Evolutionary conservation across 2,329 filamentous ascomycete genomes (phyloP).

Genomic region (Fusarium sp.): DNA sequence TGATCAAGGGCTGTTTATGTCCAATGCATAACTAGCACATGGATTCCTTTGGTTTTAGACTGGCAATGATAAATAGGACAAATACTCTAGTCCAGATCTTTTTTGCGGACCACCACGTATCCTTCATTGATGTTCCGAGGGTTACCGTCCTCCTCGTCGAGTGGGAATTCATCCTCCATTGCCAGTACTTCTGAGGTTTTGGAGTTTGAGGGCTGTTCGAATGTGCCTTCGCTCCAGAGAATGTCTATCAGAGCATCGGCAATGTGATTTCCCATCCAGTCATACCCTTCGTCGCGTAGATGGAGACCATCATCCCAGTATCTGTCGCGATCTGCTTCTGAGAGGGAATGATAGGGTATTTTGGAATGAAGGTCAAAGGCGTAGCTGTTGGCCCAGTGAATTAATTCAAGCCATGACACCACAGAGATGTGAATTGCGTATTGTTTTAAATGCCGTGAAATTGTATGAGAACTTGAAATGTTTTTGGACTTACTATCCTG

Average conservation of each 20-base stretch:
- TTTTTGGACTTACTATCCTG: constrained; percentile 64
- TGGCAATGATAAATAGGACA: constrained; percentile 26
- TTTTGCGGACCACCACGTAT: constrained; percentile 67
- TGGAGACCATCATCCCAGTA: constrained; percentile 75
- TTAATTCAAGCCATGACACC: not conserved
- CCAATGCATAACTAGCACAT: constrained; percentile 40
- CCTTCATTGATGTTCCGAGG: constrained; percentile 63
- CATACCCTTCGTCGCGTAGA: constrained; percentile 70
- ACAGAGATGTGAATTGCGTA: not conserved
- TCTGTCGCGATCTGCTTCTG: constrained; percentile 58
- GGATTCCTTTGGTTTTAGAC: constrained; percentile 36
- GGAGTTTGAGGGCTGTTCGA: constrained; percentile 25
- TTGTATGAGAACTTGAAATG: too few species aligned
- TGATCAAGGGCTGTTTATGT: constrained; percentile 34
- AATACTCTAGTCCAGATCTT: constrained; percentile 62
- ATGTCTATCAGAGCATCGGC: constrained; percentile 66
- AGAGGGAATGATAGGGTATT: constrained; percentile 67
- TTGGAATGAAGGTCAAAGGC: constrained; percentile 68
- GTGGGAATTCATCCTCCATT: constrained; percentile 46
- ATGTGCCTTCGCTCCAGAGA: constrained; percentile 53
- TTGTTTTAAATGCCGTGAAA: not conserved
- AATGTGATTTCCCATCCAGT: constrained; percentile 71
- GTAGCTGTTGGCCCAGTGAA: constrained; percentile 58
- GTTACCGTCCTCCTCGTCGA: constrained; percentile 66
- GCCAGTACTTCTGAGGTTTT: constrained; percentile 1